Base-by-base conservation (phyloP, 768 basidiomycete genomes). In the Tubosaeta sp. region DNA sequence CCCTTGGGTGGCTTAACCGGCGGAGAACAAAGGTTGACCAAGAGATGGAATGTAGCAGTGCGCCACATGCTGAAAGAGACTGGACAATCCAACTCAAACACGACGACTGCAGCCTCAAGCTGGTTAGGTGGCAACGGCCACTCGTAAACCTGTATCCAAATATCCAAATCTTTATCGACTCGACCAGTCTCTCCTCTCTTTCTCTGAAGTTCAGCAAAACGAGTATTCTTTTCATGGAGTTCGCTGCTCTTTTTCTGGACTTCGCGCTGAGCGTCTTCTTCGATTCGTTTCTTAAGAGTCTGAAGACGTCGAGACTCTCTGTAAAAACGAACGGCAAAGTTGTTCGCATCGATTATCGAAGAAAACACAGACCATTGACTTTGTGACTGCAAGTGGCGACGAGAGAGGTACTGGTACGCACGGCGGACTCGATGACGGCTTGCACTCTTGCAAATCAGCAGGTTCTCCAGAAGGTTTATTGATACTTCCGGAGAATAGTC, bases 401-500 rank as follows among this genome's bases (percentile, higher is more conserved):
- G 10, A 3, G 51, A 46, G 4, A 79, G 50, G 48, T 80, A 70
- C 0, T 46, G 19, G 38, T 54, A 42, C 11, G 66, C 58, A n/a
- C 69, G 48, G 6, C 38, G 30, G 12, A 73, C 63, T 3, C 72
- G 64, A 13, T 49, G 49, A 24, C 77, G 48, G 8, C 53, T 48
- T 22, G 57, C 48, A 5, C 60, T 47, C 48, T 65, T 66, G 18
- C 63, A 68, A 3, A 81, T 63, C 9, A 81, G 61, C 24, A 82
- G 65, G 0, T 68, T 53, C 22, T 77, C 66, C 21, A 80, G 55
- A 25, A 77, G 58, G 3, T 34, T 45, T 3, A 51, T 27, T 0
- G 75, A 68, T 0, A 81, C 59, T 46, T 77, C 79, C 0, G 79
- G 78, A 12, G 76, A 73, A 47, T 77, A 80, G 3, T 72, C 59